Base-by-base conservation (phyloP, 139 green algal species). In the Nannochloris sp. region DNA sequence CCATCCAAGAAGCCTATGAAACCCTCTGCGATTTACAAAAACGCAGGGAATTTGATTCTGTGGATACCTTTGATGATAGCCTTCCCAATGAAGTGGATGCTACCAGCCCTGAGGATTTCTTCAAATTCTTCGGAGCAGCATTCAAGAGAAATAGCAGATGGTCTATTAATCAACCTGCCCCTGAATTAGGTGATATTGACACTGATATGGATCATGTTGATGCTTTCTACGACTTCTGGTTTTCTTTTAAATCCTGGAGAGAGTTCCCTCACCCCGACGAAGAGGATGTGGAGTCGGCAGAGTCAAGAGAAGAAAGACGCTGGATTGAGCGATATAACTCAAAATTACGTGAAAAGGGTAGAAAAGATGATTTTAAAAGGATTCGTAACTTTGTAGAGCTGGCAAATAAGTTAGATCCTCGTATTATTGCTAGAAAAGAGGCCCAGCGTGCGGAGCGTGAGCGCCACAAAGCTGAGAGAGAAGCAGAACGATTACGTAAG, bases 181-280 rank as follows among this genome's bases (percentile, higher is more conserved):
- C 90, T 6, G 84, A 92, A 29, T 24, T 93, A 31, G 88, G 90
- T 7, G 82, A 90, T 35, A 77, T 82, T 3, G 39, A 61, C 27
- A 77, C 64, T 0, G 15, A 66, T 6, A 86, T 76, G 48, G 65
- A 31, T 14, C 37, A 62, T 37, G 89, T 97, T 29, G 75, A 87
- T 39, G 76, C 72, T 37, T 97, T 98, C 65, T 98, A 98, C 70
- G 83, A 96, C 77, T 98, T 97, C 60, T 98, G 92, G 92, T 97
- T 77, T 51, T 32, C 12, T 33, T 96, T 95, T 78, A 89, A 87
- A 72, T 90, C 77, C 7, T 98, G 92, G 92, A 72, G 92, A 10
- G 92, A 97, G 83, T 97, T 97, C 69, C 92, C 92, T 1, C 89
- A 98, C 70, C 83, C 83, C 0, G 92, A 97, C 54, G 92, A 97